Evolutionary conservation across 805 yeast genomes (phyloP).

Genomic region (Candida alai): DNA sequence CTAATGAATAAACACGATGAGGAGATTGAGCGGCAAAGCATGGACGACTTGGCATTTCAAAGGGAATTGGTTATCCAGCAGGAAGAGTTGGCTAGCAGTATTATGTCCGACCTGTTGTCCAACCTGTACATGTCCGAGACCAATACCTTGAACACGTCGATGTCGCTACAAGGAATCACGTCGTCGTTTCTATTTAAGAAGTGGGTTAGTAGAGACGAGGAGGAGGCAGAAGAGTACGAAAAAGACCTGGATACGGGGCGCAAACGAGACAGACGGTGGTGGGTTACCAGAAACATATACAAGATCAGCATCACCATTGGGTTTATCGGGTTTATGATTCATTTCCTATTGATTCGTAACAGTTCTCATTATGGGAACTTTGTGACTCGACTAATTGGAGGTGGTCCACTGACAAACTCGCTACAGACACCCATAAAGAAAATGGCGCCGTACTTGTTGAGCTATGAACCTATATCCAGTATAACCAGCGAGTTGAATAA

Average conservation of each 20-base stretch:
- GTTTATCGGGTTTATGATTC: constrained; percentile 35
- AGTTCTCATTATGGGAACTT: constrained; percentile 10
- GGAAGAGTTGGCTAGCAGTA: constrained; percentile 19
- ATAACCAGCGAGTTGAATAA: constrained; percentile 8
- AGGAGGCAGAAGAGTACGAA: constrained; percentile 9
- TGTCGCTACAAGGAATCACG: constrained; percentile 23
- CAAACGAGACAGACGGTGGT: constrained; percentile 9
- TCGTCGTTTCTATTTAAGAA: constrained; percentile 30
- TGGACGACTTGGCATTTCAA: constrained; percentile 23
- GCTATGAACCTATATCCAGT: constrained; percentile 9
- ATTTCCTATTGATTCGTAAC: constrained; percentile 26
- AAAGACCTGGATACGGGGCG: constrained; percentile 9
- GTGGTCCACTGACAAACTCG: neutral
- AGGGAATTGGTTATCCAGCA: constrained; percentile 22
- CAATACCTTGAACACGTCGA: constrained; percentile 28
- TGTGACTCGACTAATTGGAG: neutral
- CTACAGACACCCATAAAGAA: constrained; percentile 4
- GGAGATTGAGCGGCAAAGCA: constrained; percentile 26
- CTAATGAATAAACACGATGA: constrained; percentile 25
- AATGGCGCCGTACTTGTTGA: constrained; percentile 3
- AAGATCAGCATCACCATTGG: constrained; percentile 37
- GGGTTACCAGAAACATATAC: constrained; percentile 19
- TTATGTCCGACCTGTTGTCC: constrained; percentile 16
- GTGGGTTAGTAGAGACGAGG: constrained; percentile 17
- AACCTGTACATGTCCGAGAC: constrained; percentile 35